Evolutionary conservation across 2,329 filamentous ascomycete species (phyloP).

Genomic region (Xylaria sp.): DNA sequence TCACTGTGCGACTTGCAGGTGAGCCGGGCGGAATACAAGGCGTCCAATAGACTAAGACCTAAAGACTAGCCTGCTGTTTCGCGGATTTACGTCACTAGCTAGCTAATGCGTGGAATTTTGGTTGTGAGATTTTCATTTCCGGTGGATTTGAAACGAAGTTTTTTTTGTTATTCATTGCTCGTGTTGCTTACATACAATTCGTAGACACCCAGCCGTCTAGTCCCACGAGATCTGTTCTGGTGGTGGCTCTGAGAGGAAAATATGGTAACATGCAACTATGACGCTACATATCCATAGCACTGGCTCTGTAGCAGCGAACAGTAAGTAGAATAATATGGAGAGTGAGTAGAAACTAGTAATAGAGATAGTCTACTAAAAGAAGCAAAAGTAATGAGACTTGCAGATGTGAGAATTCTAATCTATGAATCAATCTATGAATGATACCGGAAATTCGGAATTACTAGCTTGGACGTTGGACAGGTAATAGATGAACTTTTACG

Average conservation of each 20-base stretch:
- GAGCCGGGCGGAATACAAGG: constrained; percentile 18
- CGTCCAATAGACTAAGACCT: constrained; percentile 25
- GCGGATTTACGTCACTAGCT: constrained; percentile 1
- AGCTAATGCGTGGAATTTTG: neutral
- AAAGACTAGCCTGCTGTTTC: neutral
- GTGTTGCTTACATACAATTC: neutral
- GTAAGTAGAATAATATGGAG: neutral
- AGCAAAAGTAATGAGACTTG: constrained; percentile 28
- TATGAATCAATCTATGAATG: neutral
- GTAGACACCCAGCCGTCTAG: neutral
- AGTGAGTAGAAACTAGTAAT: neutral
- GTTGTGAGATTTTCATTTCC: neutral
- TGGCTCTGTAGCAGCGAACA: neutral
- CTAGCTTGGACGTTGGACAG: neutral
- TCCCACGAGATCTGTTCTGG: neutral
- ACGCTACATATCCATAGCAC: neutral
- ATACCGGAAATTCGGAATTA: neutral
- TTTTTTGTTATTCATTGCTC: neutral
- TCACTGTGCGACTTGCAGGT: constrained; percentile 23
- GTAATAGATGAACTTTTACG: neutral
- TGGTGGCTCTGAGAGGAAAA: constrained; percentile 2
- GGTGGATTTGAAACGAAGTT: neutral
- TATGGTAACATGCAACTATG: neutral
- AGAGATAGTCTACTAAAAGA: constrained; percentile 9
- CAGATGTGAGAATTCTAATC: constrained; percentile 1